Base-by-base conservation (phyloP, 345 rosid genomes). In the Eutrema japonicum region DNA sequence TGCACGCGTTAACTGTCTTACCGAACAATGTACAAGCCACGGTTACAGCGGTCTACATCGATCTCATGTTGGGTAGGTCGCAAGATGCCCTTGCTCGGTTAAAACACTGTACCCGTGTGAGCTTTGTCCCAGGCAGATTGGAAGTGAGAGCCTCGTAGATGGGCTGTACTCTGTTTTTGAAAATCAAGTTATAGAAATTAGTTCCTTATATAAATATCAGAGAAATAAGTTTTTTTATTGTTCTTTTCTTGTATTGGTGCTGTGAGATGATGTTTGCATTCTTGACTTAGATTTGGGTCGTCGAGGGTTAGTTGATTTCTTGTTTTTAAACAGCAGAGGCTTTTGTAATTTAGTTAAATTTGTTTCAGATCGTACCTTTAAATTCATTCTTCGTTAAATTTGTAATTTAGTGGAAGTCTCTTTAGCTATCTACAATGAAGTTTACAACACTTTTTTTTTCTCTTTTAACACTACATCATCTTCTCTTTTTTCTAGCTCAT, bases 81-180 rank as follows among this genome's bases (percentile, higher is more conserved):
- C 87, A 84, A 77, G 96, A 88, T 53, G 99, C 98, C 2, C 48
- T 96, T 75, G 74, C 82, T 65, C 90, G 84, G 87, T 85, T 96
- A 77, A 92, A 89, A 80, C 86, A 86, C 72, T 85, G 89, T 71
- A 82, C 80, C 56, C 83, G 76, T 32, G 91, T 87, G 36, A 87
- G 93, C 76, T 92, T 89, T 82, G 81, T 92, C 29, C 79, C 81
- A 6, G 72, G 82, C 41, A 74, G 74, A 69, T 66, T 82, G 60
- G 80, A 75, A 41, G 66, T 63, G 81, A 78, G 66, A 68, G 42
- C 67, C 59, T 30, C 71, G 55, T 76, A 71, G 71, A 64, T 57
- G 72, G 67, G 57, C 22, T 64, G 52, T 70, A 64, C 66, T 70
- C 72, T 70, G 35, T 49, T 59, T 36, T 22, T 13, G 1, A 26